phyloP scores from a whole-genome alignment of 2,329 filamentous ascomycete genomes.

The Polytolypa hystricis region DNA sequence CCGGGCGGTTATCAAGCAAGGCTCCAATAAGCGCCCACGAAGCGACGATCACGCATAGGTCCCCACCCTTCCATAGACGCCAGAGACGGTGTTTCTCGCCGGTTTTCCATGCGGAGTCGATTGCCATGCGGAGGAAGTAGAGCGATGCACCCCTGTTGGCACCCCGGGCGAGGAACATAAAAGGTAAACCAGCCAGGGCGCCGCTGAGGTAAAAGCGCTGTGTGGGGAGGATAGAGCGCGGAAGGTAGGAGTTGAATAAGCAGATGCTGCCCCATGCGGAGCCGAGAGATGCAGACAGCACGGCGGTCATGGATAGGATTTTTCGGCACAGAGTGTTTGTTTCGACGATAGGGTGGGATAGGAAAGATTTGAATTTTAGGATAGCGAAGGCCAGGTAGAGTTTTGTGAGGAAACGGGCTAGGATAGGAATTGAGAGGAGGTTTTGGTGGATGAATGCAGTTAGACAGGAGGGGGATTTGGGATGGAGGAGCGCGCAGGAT shows the following conservation, averaged over 20 bases:
- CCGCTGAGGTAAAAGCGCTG: slow-evolving; percentile 86
- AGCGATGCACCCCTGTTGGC: slow-evolving; percentile 51
- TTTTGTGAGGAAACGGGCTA: slow-evolving; percentile 60
- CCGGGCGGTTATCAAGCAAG: slow-evolving; percentile 62
- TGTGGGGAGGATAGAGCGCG: slow-evolving; percentile 61
- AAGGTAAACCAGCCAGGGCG: slow-evolving; percentile 65
- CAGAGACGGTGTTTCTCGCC: slow-evolving; percentile 86
- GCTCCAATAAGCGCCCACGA: slow-evolving; percentile 68
- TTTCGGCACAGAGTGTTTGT: slow-evolving; percentile 55
- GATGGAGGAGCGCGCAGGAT: slow-evolving; percentile 83
- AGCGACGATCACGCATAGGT: slow-evolving; percentile 71
- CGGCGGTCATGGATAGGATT: slow-evolving; percentile 64
- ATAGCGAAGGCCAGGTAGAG: slow-evolving; percentile 59
- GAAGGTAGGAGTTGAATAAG: slow-evolving; percentile 71
- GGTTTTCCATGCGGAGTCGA: slow-evolving; percentile 84
- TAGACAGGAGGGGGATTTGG: slow-evolving; percentile 73
- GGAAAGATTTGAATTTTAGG: slow-evolving; percentile 55
- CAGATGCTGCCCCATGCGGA: slow-evolving; percentile 84
- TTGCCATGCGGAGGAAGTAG: slow-evolving; percentile 64
- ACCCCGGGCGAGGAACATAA: slow-evolving; percentile 57
- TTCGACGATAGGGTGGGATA: slow-evolving; percentile 57
- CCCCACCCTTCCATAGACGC: slow-evolving; percentile 69
- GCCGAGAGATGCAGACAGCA: slow-evolving; percentile 72
- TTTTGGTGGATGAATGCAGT: slow-evolving; percentile 82
- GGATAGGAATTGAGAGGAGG: slow-evolving; percentile 66